Percentiles rank a stretch among this genome's conserved stretches.
phyloP scores from a whole-genome alignment of 768 basidiomycete genomes.

The Mycena chlorophos region DNA sequence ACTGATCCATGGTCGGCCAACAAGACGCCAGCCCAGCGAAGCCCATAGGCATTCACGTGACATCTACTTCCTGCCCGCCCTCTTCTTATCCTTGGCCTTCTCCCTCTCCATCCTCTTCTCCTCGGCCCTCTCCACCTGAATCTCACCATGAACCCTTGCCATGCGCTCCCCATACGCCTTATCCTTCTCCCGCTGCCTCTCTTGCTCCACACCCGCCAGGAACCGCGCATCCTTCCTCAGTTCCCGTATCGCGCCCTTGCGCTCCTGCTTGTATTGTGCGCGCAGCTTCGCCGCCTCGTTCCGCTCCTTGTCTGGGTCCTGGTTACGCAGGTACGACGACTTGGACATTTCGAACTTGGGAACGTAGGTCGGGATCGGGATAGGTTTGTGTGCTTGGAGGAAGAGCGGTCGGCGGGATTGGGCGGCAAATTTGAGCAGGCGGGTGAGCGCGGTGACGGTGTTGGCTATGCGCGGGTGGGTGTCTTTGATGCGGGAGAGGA shows the following conservation, averaged over 20 bases:
- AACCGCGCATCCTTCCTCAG: conserved; percentile 94
- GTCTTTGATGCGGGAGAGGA: conserved; percentile 56
- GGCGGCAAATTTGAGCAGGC: conserved; percentile 70
- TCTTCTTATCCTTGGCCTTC: conserved; percentile 72
- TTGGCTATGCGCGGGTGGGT: conserved; percentile 51
- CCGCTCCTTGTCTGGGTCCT: conserved; percentile 91
- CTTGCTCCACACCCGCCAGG: conserved; percentile 84
- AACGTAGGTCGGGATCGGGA: conserved; percentile 89
- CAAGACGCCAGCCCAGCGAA: too few species aligned
- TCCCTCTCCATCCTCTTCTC: conserved; percentile 90
- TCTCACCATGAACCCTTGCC: conserved; percentile 73
- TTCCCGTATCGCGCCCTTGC: conserved; percentile 95
- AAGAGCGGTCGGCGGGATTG: conserved; percentile 75
- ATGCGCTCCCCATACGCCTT: conserved; percentile 75
- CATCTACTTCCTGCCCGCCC: conserved; percentile 70
- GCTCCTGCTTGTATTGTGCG: conserved; percentile 89
- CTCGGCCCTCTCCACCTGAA: conserved; percentile 90
- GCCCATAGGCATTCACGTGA: not conserved
- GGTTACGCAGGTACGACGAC: conserved; percentile 73
- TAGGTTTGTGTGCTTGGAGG: conserved; percentile 93
- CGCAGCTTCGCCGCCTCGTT: conserved; percentile 86
- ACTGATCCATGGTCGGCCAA: too few species aligned
- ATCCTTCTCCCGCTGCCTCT: conserved; percentile 86
- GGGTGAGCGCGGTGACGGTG: conserved; percentile 50
- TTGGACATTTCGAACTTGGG: conserved; percentile 87